These are phyloP conservation scores for Phytophthora palmivora DNA, from an alignment of 352 stramenopile genomes.

Conservation along the genomic window DNA sequence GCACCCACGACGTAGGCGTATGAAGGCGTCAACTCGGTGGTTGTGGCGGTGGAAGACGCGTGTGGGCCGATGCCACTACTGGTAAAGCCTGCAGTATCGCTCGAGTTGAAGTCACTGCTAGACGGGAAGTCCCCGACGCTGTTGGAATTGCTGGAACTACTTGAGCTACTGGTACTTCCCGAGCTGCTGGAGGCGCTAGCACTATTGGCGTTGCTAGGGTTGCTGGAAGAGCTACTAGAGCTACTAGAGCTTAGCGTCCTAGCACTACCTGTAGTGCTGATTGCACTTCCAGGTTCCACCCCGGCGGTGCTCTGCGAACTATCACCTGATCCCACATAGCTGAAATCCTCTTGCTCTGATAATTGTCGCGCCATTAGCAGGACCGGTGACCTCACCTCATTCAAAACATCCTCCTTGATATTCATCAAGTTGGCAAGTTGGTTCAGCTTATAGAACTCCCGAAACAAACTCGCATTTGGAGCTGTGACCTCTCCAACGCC, in stretches of 20 bases:
- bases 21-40: conserved; percentile 41
- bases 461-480: conserved; percentile 37
- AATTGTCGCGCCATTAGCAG: conserved; percentile 28
- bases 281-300: conserved; percentile 17
- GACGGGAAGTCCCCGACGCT: conserved; percentile 19
- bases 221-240: conserved; percentile 3
- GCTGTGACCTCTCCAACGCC: conserved; percentile 4
- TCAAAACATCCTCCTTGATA: conserved; percentile 5
- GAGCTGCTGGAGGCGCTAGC: conserved; percentile 2
- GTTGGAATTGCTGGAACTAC: conserved; percentile 17
- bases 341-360: conserved; percentile 17
- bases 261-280: not conserved
- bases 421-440: conserved; percentile 30
- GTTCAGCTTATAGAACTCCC: conserved; percentile 36
- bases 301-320: conserved; percentile 6
- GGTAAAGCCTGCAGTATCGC: conserved; percentile 30
- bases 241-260: conserved; percentile 1
- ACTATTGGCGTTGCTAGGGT: not conserved
- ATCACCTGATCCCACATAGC: conserved; percentile 12
- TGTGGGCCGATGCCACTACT: conserved; percentile 30
- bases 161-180: not conserved
- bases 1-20: conserved; percentile 47
- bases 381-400: conserved; percentile 12
- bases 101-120: conserved; percentile 28
- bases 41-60: conserved; percentile 38